phyloP scores from a whole-genome alignment of 345 rosid genomes.

The Nephelium lappaceum region DNA sequence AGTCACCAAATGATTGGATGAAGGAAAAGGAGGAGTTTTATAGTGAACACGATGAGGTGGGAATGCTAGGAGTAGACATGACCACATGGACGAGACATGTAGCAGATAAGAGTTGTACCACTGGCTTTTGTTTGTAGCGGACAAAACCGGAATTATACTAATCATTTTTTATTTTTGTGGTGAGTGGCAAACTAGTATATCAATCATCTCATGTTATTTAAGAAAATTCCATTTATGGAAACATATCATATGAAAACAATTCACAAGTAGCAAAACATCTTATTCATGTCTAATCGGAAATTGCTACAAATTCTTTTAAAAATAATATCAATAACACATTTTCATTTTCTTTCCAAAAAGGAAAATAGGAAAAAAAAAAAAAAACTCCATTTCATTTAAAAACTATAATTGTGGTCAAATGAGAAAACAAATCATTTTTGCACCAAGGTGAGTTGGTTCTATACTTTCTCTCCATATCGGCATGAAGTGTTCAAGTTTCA shows the following conservation, averaged over 20 bases:
- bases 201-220: not conserved
- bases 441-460: too few relatives aligned
- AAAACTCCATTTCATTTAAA: too few relatives aligned
- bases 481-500: too few relatives aligned
- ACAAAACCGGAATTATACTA: not conserved
- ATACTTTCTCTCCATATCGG: too few relatives aligned
- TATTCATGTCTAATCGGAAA: too few relatives aligned
- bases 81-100: slow-evolving; percentile 27
- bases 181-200: not conserved
- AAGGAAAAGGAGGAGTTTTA: not conserved
- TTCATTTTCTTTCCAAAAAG: too few relatives aligned
- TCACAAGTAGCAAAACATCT: not conserved
- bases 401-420: too few relatives aligned
- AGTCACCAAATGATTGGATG: not conserved
- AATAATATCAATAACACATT: too few relatives aligned
- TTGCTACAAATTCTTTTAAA: too few relatives aligned
- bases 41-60: not conserved
- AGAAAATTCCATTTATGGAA: not conserved
- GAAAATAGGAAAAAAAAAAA: too few relatives aligned
- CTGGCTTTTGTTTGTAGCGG: not conserved
- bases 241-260: not conserved
- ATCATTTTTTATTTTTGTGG: not conserved
- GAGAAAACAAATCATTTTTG: too few relatives aligned
- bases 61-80: slow-evolving; percentile 1
- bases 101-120: slow-evolving; percentile 8